Evolutionary conservation across 371 early-diverging fungal genomes (phyloP).

Genomic region (Lichtheimia ornata): DNA sequence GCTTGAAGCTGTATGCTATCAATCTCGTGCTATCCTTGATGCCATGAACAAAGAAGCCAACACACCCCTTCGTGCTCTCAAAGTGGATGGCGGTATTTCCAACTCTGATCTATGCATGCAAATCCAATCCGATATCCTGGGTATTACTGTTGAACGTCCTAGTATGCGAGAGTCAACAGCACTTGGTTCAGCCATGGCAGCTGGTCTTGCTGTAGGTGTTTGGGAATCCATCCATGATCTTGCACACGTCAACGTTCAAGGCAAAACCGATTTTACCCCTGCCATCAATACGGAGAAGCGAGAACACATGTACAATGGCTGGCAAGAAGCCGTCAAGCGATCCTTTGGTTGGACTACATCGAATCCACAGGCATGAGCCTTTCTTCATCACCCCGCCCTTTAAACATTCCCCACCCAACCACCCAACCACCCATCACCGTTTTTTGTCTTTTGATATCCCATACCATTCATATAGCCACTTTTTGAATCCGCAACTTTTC

Average conservation of each 20-base stretch:
- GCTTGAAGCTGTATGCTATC: slow-evolving; percentile 91
- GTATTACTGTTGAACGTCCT: slow-evolving; percentile 82
- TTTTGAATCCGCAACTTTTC: no score
- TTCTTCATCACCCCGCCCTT: not conserved
- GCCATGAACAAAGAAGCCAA: slow-evolving; percentile 86
- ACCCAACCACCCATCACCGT: not conserved
- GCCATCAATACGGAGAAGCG: slow-evolving; percentile 56
- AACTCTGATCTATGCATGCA: slow-evolving; percentile 90
- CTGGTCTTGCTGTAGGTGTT: slow-evolving; percentile 80
- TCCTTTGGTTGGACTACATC: slow-evolving; percentile 64
- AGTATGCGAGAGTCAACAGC: slow-evolving; percentile 92
- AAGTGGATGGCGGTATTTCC: slow-evolving; percentile 94
- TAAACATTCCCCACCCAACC: no score
- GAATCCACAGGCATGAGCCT: not conserved
- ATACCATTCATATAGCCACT: not conserved
- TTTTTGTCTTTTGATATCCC: not conserved
- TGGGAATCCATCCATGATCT: slow-evolving; percentile 55
- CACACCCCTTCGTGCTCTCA: slow-evolving; percentile 62
- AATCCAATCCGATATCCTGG: slow-evolving; percentile 85
- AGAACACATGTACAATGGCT: slow-evolving; percentile 66
- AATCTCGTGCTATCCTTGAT: slow-evolving; percentile 87
- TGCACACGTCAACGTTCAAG: slow-evolving; percentile 36
- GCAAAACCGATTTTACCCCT: slow-evolving; percentile 43
- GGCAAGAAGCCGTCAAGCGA: slow-evolving; percentile 88
- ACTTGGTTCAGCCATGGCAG: slow-evolving; percentile 92